A percentile compares a stretch with the other conserved stretches of the same genome.
Evolutionary conservation across 2,329 filamentous ascomycete species (phyloP).

Genomic region (Phialophora verrucosa): DNA sequence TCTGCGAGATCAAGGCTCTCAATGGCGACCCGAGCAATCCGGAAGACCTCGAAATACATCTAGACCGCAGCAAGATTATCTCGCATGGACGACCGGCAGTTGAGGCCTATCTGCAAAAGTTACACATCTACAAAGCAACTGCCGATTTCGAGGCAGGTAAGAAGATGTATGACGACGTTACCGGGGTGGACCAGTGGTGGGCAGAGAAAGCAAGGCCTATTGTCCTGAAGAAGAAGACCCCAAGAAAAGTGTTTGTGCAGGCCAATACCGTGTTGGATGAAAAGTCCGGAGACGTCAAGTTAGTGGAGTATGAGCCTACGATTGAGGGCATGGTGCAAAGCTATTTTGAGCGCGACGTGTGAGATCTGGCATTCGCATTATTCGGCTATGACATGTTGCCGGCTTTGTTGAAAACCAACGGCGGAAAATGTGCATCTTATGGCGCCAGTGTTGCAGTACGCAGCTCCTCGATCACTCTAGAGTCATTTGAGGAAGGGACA

Average conservation of each 20-base stretch:
- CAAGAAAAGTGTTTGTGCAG: conserved; percentile 82
- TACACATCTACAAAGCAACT: conserved; percentile 91
- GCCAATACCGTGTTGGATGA: conserved; percentile 80
- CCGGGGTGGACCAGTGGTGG: conserved; percentile 83
- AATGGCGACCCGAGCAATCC: conserved; percentile 65
- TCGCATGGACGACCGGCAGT: conserved; percentile 82
- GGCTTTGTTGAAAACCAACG: background rate
- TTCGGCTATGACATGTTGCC: background rate
- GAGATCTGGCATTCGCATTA: background rate
- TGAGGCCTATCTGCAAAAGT: conserved; percentile 83
- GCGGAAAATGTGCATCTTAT: background rate
- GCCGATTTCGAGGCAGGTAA: conserved; percentile 80
- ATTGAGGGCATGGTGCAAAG: conserved; percentile 82
- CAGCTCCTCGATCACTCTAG: background rate
- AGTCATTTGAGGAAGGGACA: background rate
- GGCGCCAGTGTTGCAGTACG: background rate
- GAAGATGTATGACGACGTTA: conserved; percentile 82
- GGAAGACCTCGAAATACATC: conserved; percentile 77
- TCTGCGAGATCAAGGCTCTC: conserved; percentile 77
- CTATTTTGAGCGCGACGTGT: conserved; percentile 67
- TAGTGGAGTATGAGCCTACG: conserved; percentile 86
- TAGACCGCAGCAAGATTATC: conserved; percentile 86
- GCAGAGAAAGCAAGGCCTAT: conserved; percentile 73
- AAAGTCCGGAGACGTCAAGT: conserved; percentile 69
- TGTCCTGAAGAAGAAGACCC: conserved; percentile 66